phyloP scores from a whole-genome alignment of 2,329 filamentous ascomycete species.

The Coleophoma eucalyptorum region DNA sequence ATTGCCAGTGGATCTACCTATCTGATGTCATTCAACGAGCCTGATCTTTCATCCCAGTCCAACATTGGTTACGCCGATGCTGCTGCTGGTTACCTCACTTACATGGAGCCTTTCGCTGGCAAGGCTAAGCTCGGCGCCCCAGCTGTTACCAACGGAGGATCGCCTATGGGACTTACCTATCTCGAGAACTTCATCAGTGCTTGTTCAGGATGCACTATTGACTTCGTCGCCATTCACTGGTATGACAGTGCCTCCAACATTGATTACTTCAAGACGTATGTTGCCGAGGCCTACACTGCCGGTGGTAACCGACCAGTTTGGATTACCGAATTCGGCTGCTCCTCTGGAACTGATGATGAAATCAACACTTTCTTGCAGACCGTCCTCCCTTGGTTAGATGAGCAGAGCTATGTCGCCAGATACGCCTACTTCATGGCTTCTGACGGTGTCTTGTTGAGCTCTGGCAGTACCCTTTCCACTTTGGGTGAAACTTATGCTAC shows the following conservation, averaged over 20 bases:
- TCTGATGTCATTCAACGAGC: conserved; percentile 70
- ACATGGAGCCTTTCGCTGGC: conserved; percentile 40
- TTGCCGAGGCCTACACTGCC: conserved; percentile 33
- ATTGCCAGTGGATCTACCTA: conserved; percentile 50
- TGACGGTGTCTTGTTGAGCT: conserved; percentile 27
- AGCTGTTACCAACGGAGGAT: conserved; percentile 41
- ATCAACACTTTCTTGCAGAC: conserved; percentile 34
- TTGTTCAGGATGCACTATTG: conserved; percentile 38
- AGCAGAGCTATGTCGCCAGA: conserved; percentile 31
- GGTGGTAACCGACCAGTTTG: conserved; percentile 34
- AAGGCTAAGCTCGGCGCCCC: conserved; percentile 41
- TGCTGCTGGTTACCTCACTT: conserved; percentile 32
- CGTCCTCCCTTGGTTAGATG: conserved; percentile 40
- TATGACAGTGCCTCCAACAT: conserved; percentile 34
- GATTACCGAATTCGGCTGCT: conserved; percentile 40
- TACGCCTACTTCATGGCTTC: conserved; percentile 35
- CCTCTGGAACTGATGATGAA: conserved; percentile 25
- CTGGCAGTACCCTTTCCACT: conserved; percentile 2
- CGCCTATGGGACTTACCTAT: conserved; percentile 37
- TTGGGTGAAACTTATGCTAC: not conserved
- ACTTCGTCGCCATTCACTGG: conserved; percentile 43
- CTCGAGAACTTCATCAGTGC: conserved; percentile 36
- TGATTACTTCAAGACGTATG: conserved; percentile 38
- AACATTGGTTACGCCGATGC: conserved; percentile 36
- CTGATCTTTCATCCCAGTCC: conserved; percentile 56